Conservation (phyloP, 495 filamentous ascomycete genomes). For the Pseudomonodictys pantanalensis region DNA sequence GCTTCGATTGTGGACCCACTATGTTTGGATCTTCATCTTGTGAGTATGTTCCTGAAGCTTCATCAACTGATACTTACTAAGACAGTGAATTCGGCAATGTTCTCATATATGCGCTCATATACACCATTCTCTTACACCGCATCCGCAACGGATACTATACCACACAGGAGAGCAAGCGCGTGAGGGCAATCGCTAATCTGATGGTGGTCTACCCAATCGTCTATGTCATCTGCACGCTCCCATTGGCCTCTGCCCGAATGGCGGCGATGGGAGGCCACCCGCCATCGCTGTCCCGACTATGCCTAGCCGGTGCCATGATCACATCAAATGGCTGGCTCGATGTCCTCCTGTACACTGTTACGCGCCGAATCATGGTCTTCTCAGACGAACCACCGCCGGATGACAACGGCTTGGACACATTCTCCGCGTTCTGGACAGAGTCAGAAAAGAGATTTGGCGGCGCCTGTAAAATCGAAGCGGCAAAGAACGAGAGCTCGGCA, state of each 20-base stretch:
- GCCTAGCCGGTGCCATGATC: conserved; percentile 66
- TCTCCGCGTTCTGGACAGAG: conserved; percentile 28
- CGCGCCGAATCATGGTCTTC: conserved; percentile 48
- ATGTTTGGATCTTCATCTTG: conserved; percentile 73
- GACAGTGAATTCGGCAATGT: conserved; percentile 58
- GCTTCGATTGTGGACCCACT: conserved; percentile 67
- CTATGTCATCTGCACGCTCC: conserved; percentile 69
- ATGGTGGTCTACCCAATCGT: conserved; percentile 77
- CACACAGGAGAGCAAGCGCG: conserved; percentile 11
- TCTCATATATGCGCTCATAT: conserved; percentile 64
- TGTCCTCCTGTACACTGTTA: conserved; percentile 68
- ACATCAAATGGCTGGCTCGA: conserved; percentile 73
- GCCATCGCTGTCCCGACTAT: conserved; percentile 59
- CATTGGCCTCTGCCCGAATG: conserved; percentile 68
- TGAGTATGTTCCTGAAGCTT: not conserved
- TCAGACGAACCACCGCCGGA: conserved; percentile 32
- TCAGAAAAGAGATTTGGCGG: conserved; percentile 26
- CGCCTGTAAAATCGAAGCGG: conserved; percentile 21
- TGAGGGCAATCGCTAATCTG: conserved; percentile 38
- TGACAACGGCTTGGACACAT: conserved; percentile 31
- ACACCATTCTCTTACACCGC: conserved; percentile 42
- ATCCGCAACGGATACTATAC: conserved; percentile 29
- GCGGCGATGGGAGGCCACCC: conserved; percentile 56
- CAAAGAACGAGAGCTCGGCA: conserved; percentile 16
- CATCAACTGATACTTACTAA: not conserved